phyloP scores from a whole-genome alignment of 1,139 yeast genomes.

The Candida sanyaensis region DNA sequence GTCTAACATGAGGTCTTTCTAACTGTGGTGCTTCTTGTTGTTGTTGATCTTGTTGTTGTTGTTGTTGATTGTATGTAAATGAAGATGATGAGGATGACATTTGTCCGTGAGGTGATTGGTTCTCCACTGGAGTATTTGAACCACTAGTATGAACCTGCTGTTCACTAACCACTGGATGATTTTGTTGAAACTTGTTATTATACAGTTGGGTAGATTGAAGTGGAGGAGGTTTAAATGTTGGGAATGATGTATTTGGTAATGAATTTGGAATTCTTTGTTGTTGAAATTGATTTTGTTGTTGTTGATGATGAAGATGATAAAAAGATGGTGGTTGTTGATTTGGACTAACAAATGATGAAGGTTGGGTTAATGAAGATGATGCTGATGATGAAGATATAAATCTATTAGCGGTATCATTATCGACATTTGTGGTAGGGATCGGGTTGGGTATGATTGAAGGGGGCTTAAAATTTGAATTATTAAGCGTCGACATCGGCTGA shows the following conservation, averaged over 20 bases:
- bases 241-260: conserved; percentile 10
- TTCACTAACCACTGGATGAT: conserved; percentile 8
- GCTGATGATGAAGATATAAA: conserved; percentile 4
- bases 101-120: conserved; percentile 1
- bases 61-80: not conserved
- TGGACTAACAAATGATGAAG: conserved; percentile 17
- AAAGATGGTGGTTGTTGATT: not conserved
- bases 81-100: conserved; percentile 1
- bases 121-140: conserved; percentile 8
- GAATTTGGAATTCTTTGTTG: conserved; percentile 15
- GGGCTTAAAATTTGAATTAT: conserved; percentile 18
- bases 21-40: conserved; percentile 3
- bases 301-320: conserved; percentile 6
- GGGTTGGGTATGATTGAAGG: conserved; percentile 32
- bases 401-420: conserved; percentile 13
- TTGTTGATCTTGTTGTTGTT: conserved; percentile 1
- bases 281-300: conserved; percentile 9
- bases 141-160: conserved; percentile 9
- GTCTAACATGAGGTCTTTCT: conserved; percentile 3
- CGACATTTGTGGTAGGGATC: conserved; percentile 44
- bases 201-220: conserved; percentile 5
- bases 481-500: conserved; percentile 5
- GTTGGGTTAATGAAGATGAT: conserved; percentile 8
- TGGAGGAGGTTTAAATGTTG: conserved; percentile 1
- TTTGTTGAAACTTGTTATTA: conserved; percentile 3